Evolutionary conservation across 2,329 filamentous ascomycete species (phyloP).

Genomic region (Dichotomopilus funicola): DNA sequence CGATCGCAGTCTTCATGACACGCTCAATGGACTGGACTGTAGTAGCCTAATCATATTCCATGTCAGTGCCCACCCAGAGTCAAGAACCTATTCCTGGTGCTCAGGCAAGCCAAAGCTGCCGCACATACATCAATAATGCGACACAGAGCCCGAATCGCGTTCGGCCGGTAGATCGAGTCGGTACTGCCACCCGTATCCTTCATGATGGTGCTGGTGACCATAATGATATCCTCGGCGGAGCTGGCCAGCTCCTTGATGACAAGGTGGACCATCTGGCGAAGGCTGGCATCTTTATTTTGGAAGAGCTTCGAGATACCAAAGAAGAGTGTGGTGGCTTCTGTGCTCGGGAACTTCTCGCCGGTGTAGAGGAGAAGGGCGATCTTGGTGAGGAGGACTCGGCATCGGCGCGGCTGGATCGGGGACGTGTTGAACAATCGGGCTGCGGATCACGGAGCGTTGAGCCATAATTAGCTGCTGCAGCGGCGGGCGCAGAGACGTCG

Average conservation of each 20-base stretch:
- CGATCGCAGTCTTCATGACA: constrained; percentile 97
- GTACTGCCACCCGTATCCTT: constrained; percentile 96
- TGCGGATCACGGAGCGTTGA: constrained; percentile 34
- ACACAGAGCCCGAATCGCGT: constrained; percentile 91
- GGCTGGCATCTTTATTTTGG: constrained; percentile 97
- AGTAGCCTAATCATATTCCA: constrained; percentile 55
- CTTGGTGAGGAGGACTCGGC: constrained; percentile 94
- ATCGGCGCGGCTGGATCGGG: constrained; percentile 93
- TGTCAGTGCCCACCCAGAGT: constrained; percentile 14
- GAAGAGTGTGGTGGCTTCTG: constrained; percentile 96
- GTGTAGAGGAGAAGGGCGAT: constrained; percentile 94
- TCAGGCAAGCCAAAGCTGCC: background rate
- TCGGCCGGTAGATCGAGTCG: constrained; percentile 88
- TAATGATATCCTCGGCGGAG: constrained; percentile 97
- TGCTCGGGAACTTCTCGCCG: constrained; percentile 91
- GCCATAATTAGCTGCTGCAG: constrained; percentile 14
- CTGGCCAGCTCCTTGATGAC: constrained; percentile 95
- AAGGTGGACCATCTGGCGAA: constrained; percentile 98
- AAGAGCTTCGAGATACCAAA: constrained; percentile 99
- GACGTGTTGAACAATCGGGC: constrained; percentile 97
- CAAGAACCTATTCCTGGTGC: background rate
- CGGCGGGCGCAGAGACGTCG: background rate
- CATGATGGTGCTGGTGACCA: constrained; percentile 99
- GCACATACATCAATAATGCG: constrained; percentile 84
- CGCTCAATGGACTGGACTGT: constrained; percentile 97